A percentile compares a stretch with the other conserved stretches of the same genome.
These are phyloP conservation scores for Termitomyces sp. DNA, from an alignment of 768 basidiomycete genomes.

Conservation along the genomic window DNA sequence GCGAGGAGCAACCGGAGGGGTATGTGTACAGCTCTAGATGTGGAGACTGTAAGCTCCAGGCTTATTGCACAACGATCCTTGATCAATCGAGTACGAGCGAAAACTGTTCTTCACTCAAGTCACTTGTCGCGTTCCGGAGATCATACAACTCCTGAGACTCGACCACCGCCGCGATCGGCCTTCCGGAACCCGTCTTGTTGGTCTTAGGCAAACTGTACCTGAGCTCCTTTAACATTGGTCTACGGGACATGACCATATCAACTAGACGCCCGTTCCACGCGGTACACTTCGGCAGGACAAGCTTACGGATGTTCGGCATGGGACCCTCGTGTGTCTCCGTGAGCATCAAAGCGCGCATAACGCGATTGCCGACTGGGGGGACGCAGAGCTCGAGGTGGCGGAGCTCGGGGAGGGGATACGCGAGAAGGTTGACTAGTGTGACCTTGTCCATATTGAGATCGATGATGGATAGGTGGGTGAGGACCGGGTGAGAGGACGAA, in stretches of 20 bases:
- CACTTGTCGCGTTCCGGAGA: not conserved
- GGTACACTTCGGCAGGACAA: not conserved
- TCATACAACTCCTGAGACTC: not conserved
- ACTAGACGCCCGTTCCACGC: not conserved
- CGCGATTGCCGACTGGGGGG: not conserved
- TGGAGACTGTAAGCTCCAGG: not conserved
- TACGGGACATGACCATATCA: constrained; percentile 2
- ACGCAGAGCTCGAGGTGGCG: not conserved
- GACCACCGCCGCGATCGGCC: not conserved
- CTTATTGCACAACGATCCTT: not conserved
- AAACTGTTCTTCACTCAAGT: not conserved
- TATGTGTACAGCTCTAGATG: not conserved
- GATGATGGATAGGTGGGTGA: not conserved
- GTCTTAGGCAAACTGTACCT: not conserved
- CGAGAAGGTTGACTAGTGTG: not conserved
- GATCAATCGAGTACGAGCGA: not conserved
- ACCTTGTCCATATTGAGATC: not conserved
- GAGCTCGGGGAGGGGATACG: not conserved
- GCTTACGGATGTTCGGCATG: not conserved
- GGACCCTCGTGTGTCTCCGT: not conserved
- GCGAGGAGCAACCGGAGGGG: not conserved
- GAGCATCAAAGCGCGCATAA: not conserved
- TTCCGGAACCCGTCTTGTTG: not conserved
- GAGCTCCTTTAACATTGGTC: not conserved
- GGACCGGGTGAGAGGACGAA: not conserved